These are phyloP conservation scores for Azolla pinnata DNA, from an alignment of 75 land plant genomes.

Conservation along the genomic window DNA sequence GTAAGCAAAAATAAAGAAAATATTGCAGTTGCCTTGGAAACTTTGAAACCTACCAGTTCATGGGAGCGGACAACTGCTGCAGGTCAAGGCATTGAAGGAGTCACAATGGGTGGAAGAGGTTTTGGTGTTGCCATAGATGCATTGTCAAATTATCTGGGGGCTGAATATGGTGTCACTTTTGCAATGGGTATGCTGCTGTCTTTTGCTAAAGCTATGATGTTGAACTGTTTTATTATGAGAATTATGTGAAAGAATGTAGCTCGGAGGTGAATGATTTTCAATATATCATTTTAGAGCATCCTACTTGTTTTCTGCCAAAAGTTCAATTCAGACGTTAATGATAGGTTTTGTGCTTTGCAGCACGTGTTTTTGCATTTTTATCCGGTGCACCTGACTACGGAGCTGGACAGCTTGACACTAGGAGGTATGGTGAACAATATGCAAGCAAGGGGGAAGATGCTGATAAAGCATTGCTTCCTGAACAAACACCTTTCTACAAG, in stretches of 20 bases:
- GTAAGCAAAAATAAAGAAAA: constrained; percentile 85
- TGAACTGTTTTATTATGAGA: too few species aligned
- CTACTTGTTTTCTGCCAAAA: not conserved
- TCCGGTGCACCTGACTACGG: constrained; percentile 99
- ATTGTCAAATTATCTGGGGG: constrained; percentile 73
- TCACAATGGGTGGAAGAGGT: constrained; percentile 86
- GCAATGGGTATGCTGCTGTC: constrained; percentile 57
- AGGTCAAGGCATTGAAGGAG: constrained; percentile 85
- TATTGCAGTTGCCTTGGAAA: constrained; percentile 90
- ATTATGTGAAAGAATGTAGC: too few species aligned
- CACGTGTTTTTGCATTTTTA: constrained; percentile 89
- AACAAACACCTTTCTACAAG: constrained; percentile 94
- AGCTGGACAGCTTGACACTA: constrained; percentile 92
- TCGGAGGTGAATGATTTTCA: too few species aligned
- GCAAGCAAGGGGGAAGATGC: constrained; percentile 98
- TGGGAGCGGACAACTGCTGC: constrained; percentile 92
- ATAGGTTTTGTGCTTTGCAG: constrained; percentile 35
- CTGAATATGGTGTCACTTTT: constrained; percentile 92
- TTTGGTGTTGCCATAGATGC: constrained; percentile 97
- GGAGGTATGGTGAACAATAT: constrained; percentile 98
- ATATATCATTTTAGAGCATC: not conserved
- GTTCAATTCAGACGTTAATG: not conserved
- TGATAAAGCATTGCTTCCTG: constrained; percentile 90
- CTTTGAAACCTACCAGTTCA: constrained; percentile 85
- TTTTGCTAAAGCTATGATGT: not conserved